These are phyloP conservation scores for Dalbergia oliveri DNA, from an alignment of 306 rosid genomes.

Conservation along the genomic window DNA sequence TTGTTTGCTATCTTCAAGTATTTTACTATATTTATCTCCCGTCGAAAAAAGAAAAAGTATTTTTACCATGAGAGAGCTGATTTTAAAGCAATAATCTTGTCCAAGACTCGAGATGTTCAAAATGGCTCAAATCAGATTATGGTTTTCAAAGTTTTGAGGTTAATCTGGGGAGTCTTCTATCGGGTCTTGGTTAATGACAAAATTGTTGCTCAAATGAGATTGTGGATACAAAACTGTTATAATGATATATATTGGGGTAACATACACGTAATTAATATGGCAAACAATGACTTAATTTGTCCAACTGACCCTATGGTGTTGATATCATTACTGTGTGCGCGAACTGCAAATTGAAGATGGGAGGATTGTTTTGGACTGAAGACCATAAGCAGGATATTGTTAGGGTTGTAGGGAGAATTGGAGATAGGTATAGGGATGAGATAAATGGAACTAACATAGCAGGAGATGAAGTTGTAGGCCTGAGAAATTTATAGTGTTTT, in stretches of 20 bases:
- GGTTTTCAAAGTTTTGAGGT: slow-evolving; percentile 7
- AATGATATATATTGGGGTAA: background rate
- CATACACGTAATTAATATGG: slow-evolving; percentile 1
- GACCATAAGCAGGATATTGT: background rate
- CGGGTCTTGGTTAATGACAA: background rate
- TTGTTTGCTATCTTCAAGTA: background rate
- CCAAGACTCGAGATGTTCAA: slow-evolving; percentile 1
- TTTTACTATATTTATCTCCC: background rate
- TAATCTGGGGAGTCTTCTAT: background rate
- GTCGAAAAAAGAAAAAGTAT: too few relatives aligned
- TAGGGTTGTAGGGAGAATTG: background rate
- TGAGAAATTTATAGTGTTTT: background rate
- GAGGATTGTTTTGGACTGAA: background rate
- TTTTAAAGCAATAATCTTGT: slow-evolving; percentile 11
- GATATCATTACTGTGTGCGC: background rate
- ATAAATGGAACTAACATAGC: slow-evolving; percentile 7
- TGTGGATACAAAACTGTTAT: background rate
- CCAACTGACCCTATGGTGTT: background rate
- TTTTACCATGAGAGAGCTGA: background rate
- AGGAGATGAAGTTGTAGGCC: background rate
- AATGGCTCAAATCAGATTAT: slow-evolving; percentile 7
- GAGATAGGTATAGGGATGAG: slow-evolving; percentile 15
- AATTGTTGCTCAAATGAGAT: background rate
- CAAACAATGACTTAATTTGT: background rate
- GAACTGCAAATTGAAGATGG: background rate